Percentiles rank a stretch among this genome's conserved stretches.
phyloP scores from a whole-genome alignment of 1,284 basidiomycete genomes.

The Somion occarium region DNA sequence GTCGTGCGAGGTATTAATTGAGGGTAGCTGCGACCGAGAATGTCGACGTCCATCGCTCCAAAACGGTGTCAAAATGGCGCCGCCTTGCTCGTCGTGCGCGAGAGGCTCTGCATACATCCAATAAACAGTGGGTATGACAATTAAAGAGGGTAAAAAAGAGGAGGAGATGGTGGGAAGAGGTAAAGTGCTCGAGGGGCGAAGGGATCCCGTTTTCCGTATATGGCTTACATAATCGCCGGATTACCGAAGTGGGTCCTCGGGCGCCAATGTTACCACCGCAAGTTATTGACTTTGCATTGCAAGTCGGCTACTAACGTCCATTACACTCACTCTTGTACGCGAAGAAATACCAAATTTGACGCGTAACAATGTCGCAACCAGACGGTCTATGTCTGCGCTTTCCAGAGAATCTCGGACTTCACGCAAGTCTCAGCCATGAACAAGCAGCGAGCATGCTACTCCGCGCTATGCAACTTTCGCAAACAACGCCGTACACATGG shows the following conservation, averaged over 20 bases:
- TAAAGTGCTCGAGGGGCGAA: slow-evolving; percentile 4
- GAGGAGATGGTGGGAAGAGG: slow-evolving; percentile 11
- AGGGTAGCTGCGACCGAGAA: background rate
- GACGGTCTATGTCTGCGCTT: slow-evolving; percentile 54
- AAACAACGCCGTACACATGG: slow-evolving; percentile 60
- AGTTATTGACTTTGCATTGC: too few relatives aligned
- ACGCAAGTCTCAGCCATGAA: slow-evolving; percentile 52
- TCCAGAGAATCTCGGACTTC: slow-evolving; percentile 56
- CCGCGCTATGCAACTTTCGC: slow-evolving; percentile 50
- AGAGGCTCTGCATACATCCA: slow-evolving; percentile 13
- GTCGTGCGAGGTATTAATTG: background rate
- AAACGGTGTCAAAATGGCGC: slow-evolving; percentile 5
- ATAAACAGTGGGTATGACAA: background rate
- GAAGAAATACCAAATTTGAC: too few relatives aligned
- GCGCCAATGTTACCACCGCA: too few relatives aligned
- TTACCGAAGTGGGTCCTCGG: too few relatives aligned
- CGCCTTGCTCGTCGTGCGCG: slow-evolving; percentile 2
- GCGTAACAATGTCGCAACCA: background rate
- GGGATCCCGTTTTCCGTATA: too few relatives aligned
- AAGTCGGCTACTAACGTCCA: too few relatives aligned
- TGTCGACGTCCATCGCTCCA: background rate
- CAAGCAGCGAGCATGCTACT: slow-evolving; percentile 53
- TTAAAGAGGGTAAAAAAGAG: background rate
- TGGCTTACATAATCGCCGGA: too few relatives aligned
- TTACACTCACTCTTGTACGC: too few relatives aligned